Base-by-base conservation (phyloP, 345 rosid genomes). In the Salix exigua region DNA sequence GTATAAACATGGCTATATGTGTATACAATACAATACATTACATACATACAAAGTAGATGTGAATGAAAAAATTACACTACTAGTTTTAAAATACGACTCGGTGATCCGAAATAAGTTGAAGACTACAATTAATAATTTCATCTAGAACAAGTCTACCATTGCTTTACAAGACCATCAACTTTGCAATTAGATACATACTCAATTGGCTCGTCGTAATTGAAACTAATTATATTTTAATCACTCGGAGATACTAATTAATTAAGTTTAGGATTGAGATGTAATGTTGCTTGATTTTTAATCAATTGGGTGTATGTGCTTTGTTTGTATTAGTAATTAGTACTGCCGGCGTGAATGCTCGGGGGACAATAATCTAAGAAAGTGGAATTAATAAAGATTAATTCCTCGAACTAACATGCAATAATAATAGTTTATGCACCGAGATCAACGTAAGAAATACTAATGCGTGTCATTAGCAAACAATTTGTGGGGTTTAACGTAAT, bases 311-410 rank as follows among this genome's bases (percentile, higher is more conserved):
- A 44, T 75, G 82, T 76, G 75, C 78, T 78, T 81, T 63, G 84
- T 72, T 77, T 33, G 48, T 55, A 72, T 73, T 66, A 42, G 42
- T 71, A 66, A 35, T 66, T 7, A 35, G 53, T 50, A 40, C 69
- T 60, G 82, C 88, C 87, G 87, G 82, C 86, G 69, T 17, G 63
- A 67, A 72, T 76, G 63, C 78, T 80, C 48, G 67, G 46, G 79
- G 53, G 77, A 75, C 81, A 77, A 31, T 76, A 63, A 76, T 80
- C 73, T 40, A 81, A 67, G 62, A 66, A 48, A 51, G 40, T 51
- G 50, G 3, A 53, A 31, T 70, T 64, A 76, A 35, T n/a, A 66
- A 35, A 31, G 28, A 53, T 21, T 31, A 44, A 18, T 53, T 14
- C 18, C 10, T 30, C 63, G 23, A 28, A 76, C 35, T 50, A 62